Evolutionary conservation across 495 filamentous ascomycete genomes (phyloP), one percentile per base, ranked within the genome.

Genomic region (Penicillium simplicissimum): DNA sequence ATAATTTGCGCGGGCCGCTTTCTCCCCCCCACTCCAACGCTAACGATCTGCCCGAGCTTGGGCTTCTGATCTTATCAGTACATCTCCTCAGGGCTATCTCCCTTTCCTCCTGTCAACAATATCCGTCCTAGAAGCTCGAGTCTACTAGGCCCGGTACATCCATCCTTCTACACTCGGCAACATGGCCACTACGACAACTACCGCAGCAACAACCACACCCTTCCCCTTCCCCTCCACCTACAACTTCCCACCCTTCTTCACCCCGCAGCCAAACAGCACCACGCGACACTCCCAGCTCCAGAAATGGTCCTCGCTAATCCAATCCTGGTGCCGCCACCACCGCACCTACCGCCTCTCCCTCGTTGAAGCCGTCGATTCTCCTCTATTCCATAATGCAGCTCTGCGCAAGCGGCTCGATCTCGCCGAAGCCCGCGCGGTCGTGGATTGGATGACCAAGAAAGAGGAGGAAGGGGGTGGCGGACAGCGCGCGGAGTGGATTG

Each of bases 221-320:
- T 82, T 81, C 64, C 61, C 64, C 25, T 80, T 79, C 69, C 82
- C 74, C 36, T 64, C 67, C 13, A 71, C 75, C 64, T 76, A 84
- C 74, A 75, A 77, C 72, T 82, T 79, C 67, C 82, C 83, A 2
- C 80, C 84, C 25, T 85, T 85, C 77, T 87, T 83, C 77, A 83
- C 79, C 57, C 78, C 79, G 35, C 94, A 98, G 80, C 86, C 88
- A 48, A 93, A 92, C 80, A 80, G 79, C 64, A 78, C 81, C 33
- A 96, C 91, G 11, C 89, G 85, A 67, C 82, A 85, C 73, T 82
- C 86, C 23, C 95, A 98, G 72, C 86, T 92, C 55, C 74, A 81
- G 36, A 90, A 89, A 77, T 98, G 95, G 95, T 87, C 89, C 42
- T 70, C 84, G n/a, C 84, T 96, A 17, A 87, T 98, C 67, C 91